A percentile compares a stretch with the other conserved stretches of the same genome.
phyloP scores from a whole-genome alignment of 352 stramenopile genomes.

The Globisporangium nunn region DNA sequence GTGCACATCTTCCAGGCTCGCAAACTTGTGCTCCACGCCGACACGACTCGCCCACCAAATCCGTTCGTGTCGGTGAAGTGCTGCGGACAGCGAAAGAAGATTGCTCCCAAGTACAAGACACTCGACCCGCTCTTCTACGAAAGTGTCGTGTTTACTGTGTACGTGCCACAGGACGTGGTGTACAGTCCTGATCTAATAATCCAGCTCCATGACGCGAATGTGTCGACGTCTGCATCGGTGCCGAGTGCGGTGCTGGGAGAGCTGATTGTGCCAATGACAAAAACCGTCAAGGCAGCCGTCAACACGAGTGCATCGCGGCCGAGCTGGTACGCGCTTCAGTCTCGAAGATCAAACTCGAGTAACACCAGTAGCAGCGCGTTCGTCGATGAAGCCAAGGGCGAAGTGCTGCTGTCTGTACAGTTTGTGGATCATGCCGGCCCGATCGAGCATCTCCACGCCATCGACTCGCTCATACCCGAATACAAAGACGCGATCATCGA shows the following conservation, averaged over 20 bases:
- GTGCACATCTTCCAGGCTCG: slow-evolving; percentile 84
- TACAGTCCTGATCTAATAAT: slow-evolving; percentile 72
- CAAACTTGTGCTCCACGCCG: slow-evolving; percentile 36
- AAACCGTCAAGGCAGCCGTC: slow-evolving; percentile 31
- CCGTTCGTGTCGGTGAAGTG: slow-evolving; percentile 78
- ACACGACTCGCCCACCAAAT: slow-evolving; percentile 47
- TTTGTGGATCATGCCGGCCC: slow-evolving; percentile 41
- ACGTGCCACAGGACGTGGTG: slow-evolving; percentile 37
- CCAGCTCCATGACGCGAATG: slow-evolving; percentile 53
- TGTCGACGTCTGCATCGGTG: slow-evolving; percentile 16
- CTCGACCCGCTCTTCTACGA: slow-evolving; percentile 80
- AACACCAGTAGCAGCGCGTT: slow-evolving; percentile 6
- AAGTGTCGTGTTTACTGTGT: slow-evolving; percentile 49
- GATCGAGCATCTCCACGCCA: slow-evolving; percentile 18
- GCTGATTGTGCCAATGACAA: slow-evolving; percentile 35
- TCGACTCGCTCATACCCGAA: slow-evolving; percentile 34
- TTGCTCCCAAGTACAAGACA: slow-evolving; percentile 36
- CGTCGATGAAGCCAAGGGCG: slow-evolving; percentile 31
- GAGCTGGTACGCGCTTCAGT: slow-evolving; percentile 37
- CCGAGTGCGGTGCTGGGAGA: slow-evolving; percentile 31
- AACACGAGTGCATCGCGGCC: slow-evolving; percentile 41
- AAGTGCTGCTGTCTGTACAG: slow-evolving; percentile 58
- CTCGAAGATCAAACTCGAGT: slow-evolving; percentile 9
- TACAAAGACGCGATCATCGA: slow-evolving; percentile 52
- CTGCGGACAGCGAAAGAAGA: slow-evolving; percentile 54